These are phyloP conservation scores for Pseudogymnoascus sp. DNA, from an alignment of 2,329 filamentous ascomycete genomes.

Conservation along the genomic window DNA sequence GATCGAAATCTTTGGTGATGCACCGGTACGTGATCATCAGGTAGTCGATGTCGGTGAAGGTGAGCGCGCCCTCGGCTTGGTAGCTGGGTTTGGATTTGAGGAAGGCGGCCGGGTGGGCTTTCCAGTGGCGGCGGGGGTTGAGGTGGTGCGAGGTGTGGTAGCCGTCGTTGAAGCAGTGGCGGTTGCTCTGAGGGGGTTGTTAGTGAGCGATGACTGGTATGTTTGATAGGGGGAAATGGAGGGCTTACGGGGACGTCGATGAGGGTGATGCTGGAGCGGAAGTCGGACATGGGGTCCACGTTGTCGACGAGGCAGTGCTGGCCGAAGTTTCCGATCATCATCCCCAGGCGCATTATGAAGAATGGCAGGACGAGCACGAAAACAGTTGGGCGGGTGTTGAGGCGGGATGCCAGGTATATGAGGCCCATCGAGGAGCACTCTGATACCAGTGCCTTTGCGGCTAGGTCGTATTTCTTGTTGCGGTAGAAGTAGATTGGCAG, in stretches of 20 bases:
- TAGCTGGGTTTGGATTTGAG: slow-evolving; percentile 61
- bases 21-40: slow-evolving; percentile 64
- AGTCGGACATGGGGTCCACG: slow-evolving; percentile 67
- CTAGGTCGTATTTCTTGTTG: slow-evolving; percentile 49
- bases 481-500: slow-evolving; percentile 64
- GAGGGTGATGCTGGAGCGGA: slow-evolving; percentile 68
- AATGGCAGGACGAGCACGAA: slow-evolving; percentile 63
- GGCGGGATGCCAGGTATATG: slow-evolving; percentile 44
- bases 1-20: slow-evolving; percentile 60
- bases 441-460: slow-evolving; percentile 48
- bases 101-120: slow-evolving; percentile 68
- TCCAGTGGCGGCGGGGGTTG: slow-evolving; percentile 72
- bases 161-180: slow-evolving; percentile 75
- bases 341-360: slow-evolving; percentile 53
- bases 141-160: slow-evolving; percentile 77
- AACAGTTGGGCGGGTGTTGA: slow-evolving; percentile 41
- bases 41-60: slow-evolving; percentile 77
- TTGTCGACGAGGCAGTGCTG: slow-evolving; percentile 76
- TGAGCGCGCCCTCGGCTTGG: slow-evolving; percentile 56
- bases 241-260: slow-evolving; percentile 67
- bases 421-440: slow-evolving; percentile 51
- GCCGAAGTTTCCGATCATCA: slow-evolving; percentile 81
- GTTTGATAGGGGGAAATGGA: neutral
- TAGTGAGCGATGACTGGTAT: slow-evolving; percentile 14
- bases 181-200: slow-evolving; percentile 53